Evolutionary conservation across 495 filamentous ascomycete genomes (phyloP).

Genomic region (Aspergillus ellipticus): DNA sequence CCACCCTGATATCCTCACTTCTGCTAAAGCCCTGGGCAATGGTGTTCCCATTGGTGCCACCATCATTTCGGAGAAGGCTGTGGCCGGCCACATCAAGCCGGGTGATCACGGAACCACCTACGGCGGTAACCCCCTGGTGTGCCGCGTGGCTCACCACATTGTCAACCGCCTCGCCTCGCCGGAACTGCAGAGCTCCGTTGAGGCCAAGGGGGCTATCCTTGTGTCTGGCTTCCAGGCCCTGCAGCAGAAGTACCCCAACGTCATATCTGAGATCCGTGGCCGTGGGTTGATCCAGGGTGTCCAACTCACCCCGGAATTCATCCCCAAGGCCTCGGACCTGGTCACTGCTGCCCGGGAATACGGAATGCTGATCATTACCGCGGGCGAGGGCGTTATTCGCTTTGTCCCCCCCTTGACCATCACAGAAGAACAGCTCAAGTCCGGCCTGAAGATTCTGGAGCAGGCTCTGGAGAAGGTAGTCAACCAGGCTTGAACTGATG

Average conservation of each 20-base stretch:
- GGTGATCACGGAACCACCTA: conserved; percentile 98
- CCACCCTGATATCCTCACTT: conserved; percentile 91
- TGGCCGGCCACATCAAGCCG: conserved; percentile 78
- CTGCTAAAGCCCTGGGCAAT: conserved; percentile 93
- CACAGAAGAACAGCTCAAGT: conserved; percentile 67
- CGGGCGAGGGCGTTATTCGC: conserved; percentile 80
- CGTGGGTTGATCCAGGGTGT: conserved; percentile 80
- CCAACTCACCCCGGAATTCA: conserved; percentile 70
- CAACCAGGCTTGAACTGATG: conserved; percentile 10
- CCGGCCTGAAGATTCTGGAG: conserved; percentile 71
- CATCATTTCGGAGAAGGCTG: conserved; percentile 67
- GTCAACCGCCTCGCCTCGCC: conserved; percentile 66
- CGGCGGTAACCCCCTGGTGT: conserved; percentile 89
- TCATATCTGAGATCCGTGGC: conserved; percentile 76
- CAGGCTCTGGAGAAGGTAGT: conserved; percentile 63
- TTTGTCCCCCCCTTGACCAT: conserved; percentile 84
- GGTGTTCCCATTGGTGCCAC: conserved; percentile 93
- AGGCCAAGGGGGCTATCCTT: conserved; percentile 63
- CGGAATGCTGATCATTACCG: conserved; percentile 86
- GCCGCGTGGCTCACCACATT: conserved; percentile 78
- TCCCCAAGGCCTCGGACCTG: conserved; percentile 52
- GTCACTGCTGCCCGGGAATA: conserved; percentile 83
- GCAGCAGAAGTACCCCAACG: conserved; percentile 61
- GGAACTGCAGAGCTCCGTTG: conserved; percentile 60
- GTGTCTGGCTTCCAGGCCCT: conserved; percentile 58